A percentile compares a stretch with the other conserved stretches of the same genome.
Conservation (phyloP, 495 filamentous ascomycete species). For the Oleoguttula mirabilis region DNA sequence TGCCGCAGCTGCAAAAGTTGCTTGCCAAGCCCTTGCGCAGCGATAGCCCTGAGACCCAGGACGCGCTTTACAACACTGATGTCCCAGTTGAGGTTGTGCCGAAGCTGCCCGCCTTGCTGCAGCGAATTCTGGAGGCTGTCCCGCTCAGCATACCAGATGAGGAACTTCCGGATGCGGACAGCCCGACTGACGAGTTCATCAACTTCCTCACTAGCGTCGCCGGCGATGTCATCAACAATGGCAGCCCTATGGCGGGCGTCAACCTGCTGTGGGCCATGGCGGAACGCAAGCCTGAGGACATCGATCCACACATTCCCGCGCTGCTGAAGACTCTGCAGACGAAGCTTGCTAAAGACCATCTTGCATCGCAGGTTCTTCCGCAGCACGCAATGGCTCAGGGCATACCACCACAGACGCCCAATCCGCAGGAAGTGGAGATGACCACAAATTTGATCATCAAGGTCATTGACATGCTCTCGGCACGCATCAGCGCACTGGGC, state of each 20-base stretch:
- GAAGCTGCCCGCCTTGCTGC: conserved; percentile 55
- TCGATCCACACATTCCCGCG: conserved; percentile 75
- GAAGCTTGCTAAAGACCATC: conserved; percentile 90
- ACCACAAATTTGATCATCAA: conserved; percentile 83
- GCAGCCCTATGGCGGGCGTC: conserved; percentile 71
- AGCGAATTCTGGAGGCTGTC: conserved; percentile 76
- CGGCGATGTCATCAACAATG: conserved; percentile 64
- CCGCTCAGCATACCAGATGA: conserved; percentile 62
- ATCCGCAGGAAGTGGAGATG: conserved; percentile 60
- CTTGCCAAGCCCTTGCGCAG: conserved; percentile 80
- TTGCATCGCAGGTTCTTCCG: conserved; percentile 53
- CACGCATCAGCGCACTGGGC: conserved; percentile 85
- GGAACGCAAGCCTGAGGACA: conserved; percentile 65
- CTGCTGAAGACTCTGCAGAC: conserved; percentile 87
- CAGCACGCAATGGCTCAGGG: conserved; percentile 27
- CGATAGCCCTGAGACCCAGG: conserved; percentile 81
- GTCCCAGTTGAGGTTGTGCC: conserved; percentile 51
- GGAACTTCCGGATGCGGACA: conserved; percentile 70
- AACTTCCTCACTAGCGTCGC: conserved; percentile 69
- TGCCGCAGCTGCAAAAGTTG: conserved; percentile 68
- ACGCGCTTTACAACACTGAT: conserved; percentile 66
- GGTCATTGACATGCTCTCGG: conserved; percentile 78
- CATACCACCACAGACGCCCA: conserved; percentile 14
- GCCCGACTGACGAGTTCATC: conserved; percentile 64
- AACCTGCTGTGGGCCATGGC: conserved; percentile 86